Evolutionary conservation across 2,329 filamentous ascomycete genomes (phyloP).

Genomic region (Mycosphaerelloides madeirae): DNA sequence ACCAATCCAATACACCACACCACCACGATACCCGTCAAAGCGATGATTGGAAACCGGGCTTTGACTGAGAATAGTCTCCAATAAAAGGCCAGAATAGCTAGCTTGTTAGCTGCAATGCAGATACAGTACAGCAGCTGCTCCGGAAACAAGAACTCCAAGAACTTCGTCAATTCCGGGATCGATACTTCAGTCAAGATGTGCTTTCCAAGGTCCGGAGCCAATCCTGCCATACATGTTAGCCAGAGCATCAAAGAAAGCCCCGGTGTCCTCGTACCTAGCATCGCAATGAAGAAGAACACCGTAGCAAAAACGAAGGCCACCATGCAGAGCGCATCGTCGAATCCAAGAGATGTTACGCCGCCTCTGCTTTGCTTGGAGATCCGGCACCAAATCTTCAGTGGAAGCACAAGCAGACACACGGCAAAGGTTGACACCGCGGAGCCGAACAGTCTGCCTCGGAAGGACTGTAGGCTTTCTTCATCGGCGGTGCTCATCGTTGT

Average conservation of each 20-base stretch:
- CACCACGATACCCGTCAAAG: conserved; percentile 6
- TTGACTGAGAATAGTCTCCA: conserved; percentile 20
- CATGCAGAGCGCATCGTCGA: conserved; percentile 10
- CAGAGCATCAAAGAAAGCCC: neutral
- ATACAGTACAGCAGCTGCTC: conserved; percentile 15
- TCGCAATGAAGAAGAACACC: conserved; percentile 10
- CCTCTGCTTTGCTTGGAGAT: conserved; percentile 1
- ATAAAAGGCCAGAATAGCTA: conserved; percentile 20
- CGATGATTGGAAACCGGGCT: conserved; percentile 9
- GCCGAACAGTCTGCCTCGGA: conserved; percentile 4
- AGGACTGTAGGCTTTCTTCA: conserved; percentile 6
- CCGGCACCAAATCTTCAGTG: conserved; percentile 14
- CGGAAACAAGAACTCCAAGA: conserved; percentile 10
- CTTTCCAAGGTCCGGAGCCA: conserved; percentile 8
- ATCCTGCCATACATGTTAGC: neutral
- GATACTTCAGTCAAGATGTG: conserved; percentile 6
- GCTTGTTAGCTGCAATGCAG: conserved; percentile 14
- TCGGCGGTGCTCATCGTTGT: neutral
- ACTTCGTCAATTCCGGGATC: conserved; percentile 2
- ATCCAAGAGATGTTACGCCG: conserved; percentile 6
- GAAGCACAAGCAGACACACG: conserved; percentile 11
- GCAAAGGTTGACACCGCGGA: conserved; percentile 12
- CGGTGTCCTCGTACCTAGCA: conserved; percentile 7
- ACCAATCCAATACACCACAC: conserved; percentile 13
- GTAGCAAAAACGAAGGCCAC: conserved; percentile 3